These are phyloP conservation scores for Monosporozyma unispora DNA, from an alignment of 805 yeast species.

Conservation along the genomic window DNA sequence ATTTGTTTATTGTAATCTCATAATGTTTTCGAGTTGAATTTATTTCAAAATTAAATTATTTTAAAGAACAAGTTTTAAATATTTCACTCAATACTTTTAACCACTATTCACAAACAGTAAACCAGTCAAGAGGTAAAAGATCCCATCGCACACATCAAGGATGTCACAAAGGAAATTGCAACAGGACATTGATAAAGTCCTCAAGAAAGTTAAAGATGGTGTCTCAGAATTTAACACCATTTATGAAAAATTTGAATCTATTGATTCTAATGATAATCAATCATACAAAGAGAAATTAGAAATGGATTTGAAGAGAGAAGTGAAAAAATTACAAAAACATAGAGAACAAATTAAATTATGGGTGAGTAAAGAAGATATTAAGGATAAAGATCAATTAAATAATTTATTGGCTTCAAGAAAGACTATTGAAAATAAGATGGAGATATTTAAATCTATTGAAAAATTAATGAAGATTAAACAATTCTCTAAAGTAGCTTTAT, in stretches of 20 bases:
- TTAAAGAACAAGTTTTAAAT: neutral
- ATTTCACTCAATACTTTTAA: too few relatives aligned
- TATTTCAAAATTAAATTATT: neutral
- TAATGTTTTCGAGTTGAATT: neutral
- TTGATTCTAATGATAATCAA: conserved; percentile 49
- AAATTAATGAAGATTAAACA: conserved; percentile 90
- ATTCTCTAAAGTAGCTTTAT: conserved; percentile 85
- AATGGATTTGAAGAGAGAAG: conserved; percentile 85
- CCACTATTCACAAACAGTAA: too few relatives aligned
- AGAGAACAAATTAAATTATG: conserved; percentile 94
- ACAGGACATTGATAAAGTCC: conserved; percentile 83
- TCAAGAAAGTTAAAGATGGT: conserved; percentile 90
- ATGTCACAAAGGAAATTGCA: conserved; percentile 42
- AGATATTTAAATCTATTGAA: conserved; percentile 88
- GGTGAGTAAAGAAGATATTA: conserved; percentile 84
- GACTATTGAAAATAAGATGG: conserved; percentile 76
- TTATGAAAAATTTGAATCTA: conserved; percentile 72
- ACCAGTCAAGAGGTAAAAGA: conserved; percentile 22
- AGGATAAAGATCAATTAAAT: conserved; percentile 65
- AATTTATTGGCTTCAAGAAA: conserved; percentile 61
- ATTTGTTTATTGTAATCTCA: too few relatives aligned
- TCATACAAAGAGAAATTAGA: conserved; percentile 92
- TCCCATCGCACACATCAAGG: conserved; percentile 28
- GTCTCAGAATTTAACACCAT: conserved; percentile 74
- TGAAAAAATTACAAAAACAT: conserved; percentile 85